A percentile compares a stretch with the other conserved stretches of the same genome.
Conservation (phyloP, 495 filamentous ascomycete genomes). For the Staphylotrichum longicolle region DNA sequence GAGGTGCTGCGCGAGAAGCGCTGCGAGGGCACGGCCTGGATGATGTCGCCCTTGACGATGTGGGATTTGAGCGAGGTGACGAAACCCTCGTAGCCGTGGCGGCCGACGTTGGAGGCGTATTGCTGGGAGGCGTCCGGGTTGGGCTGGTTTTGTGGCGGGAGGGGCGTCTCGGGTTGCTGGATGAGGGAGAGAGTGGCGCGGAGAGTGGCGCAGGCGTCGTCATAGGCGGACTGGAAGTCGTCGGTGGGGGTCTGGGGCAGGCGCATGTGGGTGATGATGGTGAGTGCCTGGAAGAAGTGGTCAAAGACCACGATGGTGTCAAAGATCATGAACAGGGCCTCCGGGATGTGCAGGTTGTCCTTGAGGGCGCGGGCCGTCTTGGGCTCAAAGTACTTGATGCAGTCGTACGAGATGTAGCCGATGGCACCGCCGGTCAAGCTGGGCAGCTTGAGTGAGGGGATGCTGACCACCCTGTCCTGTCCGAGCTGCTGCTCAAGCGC, state of each 20-base stretch:
- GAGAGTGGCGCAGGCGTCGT: constrained; percentile 60
- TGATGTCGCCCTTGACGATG: constrained; percentile 88
- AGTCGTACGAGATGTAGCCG: constrained; percentile 96
- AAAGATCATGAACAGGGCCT: constrained; percentile 96
- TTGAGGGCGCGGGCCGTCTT: constrained; percentile 82
- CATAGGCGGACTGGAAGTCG: constrained; percentile 56
- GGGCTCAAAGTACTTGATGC: constrained; percentile 95
- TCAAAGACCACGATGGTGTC: constrained; percentile 95
- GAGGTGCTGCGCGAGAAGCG: constrained; percentile 83
- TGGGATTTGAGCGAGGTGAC: constrained; percentile 80
- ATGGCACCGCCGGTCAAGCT: constrained; percentile 87
- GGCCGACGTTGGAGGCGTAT: constrained; percentile 93
- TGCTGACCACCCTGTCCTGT: constrained; percentile 69
- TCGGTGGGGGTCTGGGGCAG: constrained; percentile 50
- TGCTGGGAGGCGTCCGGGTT: constrained; percentile 57
- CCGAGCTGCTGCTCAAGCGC: constrained; percentile 75
- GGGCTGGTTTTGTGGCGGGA: constrained; percentile 75
- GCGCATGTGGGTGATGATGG: constrained; percentile 84
- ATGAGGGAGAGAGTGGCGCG: constrained; percentile 65
- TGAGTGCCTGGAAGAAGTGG: constrained; percentile 87
- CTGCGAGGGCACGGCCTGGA: constrained; percentile 95
- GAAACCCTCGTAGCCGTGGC: constrained; percentile 79
- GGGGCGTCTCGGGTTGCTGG: constrained; percentile 66
- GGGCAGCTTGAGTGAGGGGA: constrained; percentile 78
- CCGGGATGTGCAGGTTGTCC: constrained; percentile 82